Base-by-base conservation (phyloP, 2,329 filamentous ascomycete species). In the Fusarium napiforme region DNA sequence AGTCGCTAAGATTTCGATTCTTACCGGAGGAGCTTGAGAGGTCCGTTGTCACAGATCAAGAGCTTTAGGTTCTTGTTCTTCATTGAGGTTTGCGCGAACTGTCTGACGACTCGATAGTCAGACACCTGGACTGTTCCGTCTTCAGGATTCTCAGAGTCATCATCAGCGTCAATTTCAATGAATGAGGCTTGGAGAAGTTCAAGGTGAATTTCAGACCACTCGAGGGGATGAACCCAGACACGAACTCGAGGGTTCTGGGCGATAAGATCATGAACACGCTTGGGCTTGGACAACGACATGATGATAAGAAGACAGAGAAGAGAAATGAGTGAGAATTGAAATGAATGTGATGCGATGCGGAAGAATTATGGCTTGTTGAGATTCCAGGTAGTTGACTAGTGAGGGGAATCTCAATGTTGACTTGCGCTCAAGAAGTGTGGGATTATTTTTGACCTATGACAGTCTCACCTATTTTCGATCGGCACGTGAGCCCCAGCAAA, bases 201-300 rank as follows among this genome's bases (percentile, higher is more conserved):
- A 6, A 78, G 40, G 32, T 78, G 77, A 9, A 67, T 47, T 1
- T 56, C 26, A 3, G 71, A 70, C 77, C 77, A 78, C 56, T 78
- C 75, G 4, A 74, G 23, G 4, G 77, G 77, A 26, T 74, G 75
- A 5, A 78, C 77, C 14, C 72, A 69, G 21, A 78, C 64, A 7
- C 77, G 77, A 62, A 78, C 77, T 40, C 75, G 58, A 16, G 77
- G 77, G 28, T 78, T 55, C 28, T 67, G 72, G n/a, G 73, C 72
- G 34, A 78, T 64, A 39, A 78, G 59, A 36, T 75, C 71, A 53
- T 72, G 30, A 11, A 78, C 47, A 7, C 64, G 65, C 28, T 53
- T n/a, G 11, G 42, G 42, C 23, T 53, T 52, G 21, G 42, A 21
- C 40, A 72, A 72, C 9, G 42, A 12, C 71, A 73, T 73, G 23